Percentiles rank a stretch among this genome's conserved stretches.
Conservation (phyloP, 768 basidiomycete species). For the Chlorophyllum brunneum region DNA sequence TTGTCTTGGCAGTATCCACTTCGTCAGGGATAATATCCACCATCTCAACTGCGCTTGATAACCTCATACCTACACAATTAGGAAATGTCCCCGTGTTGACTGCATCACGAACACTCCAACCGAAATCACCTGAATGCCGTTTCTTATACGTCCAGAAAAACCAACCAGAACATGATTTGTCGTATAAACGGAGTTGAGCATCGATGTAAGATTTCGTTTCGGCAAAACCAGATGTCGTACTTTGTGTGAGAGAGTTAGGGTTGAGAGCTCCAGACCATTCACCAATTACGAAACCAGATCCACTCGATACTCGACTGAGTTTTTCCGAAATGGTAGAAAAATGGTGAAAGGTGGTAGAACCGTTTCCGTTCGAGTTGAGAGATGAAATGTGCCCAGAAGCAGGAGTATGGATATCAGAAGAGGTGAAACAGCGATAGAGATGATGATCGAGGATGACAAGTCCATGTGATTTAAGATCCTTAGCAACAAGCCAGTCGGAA, state of each 20-base stretch:
- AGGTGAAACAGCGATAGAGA: slow-evolving; percentile 78
- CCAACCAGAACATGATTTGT: slow-evolving; percentile 63
- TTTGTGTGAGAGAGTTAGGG: slow-evolving; percentile 46
- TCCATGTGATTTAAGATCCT: slow-evolving; percentile 19
- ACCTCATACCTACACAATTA: slow-evolving; percentile 37
- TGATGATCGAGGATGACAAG: slow-evolving; percentile 76
- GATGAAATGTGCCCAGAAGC: slow-evolving; percentile 51
- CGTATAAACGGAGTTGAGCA: slow-evolving; percentile 66
- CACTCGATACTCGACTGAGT: slow-evolving; percentile 30
- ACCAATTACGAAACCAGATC: slow-evolving; percentile 51
- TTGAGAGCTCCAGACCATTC: slow-evolving; percentile 82
- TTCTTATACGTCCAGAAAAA: slow-evolving; percentile 89
- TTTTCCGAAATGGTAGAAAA: slow-evolving; percentile 32
- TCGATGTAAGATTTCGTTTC: slow-evolving; percentile 46
- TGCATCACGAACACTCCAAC: slow-evolving; percentile 73
- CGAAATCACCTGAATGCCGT: slow-evolving; percentile 56
- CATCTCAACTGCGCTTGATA: slow-evolving; percentile 17
- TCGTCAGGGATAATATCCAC: not conserved
- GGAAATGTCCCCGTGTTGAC: slow-evolving; percentile 62
- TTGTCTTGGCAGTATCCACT: not conserved
- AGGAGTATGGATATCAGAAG: slow-evolving; percentile 47
- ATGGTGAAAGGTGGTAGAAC: slow-evolving; percentile 29
- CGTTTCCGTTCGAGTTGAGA: slow-evolving; percentile 35
- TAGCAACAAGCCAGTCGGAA: slow-evolving; percentile 42
- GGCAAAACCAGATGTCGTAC: slow-evolving; percentile 17